Conservation (phyloP, 1,284 basidiomycete species). For the Schizophyllum amplum region DNA sequence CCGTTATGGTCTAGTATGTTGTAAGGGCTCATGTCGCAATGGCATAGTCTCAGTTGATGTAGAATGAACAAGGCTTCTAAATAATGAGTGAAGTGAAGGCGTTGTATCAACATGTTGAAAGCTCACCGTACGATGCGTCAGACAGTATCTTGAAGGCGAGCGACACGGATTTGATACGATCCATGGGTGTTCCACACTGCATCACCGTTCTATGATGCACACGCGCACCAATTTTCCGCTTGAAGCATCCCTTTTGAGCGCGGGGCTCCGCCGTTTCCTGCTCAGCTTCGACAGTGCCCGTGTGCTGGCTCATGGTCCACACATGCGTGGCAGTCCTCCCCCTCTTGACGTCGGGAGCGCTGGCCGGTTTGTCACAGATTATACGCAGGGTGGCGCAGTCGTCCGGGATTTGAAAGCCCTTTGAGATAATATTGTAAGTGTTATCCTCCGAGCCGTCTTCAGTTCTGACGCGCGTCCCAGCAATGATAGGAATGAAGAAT, state of each 20-base stretch:
- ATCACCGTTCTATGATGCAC: background rate
- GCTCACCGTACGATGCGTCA: background rate
- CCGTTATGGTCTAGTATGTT: background rate
- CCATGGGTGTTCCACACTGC: background rate
- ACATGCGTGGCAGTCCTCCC: too few relatives aligned
- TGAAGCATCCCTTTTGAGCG: background rate
- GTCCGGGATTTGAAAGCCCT: too few relatives aligned
- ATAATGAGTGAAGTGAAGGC: background rate
- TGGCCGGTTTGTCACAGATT: too few relatives aligned
- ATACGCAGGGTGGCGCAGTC: too few relatives aligned
- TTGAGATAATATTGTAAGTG: background rate
- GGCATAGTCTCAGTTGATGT: background rate
- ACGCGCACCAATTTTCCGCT: background rate
- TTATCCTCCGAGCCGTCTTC: background rate
- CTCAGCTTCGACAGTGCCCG: background rate
- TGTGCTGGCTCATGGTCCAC: too few relatives aligned
- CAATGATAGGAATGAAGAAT: background rate
- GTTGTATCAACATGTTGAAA: background rate
- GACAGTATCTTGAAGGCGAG: background rate
- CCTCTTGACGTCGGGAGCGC: too few relatives aligned
- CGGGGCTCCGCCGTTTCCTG: too few relatives aligned
- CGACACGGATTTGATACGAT: background rate
- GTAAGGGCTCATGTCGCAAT: background rate
- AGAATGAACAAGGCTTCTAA: background rate
- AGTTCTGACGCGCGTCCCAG: background rate